A percentile compares a stretch with the other conserved stretches of the same genome.
phyloP scores from a whole-genome alignment of 2,329 filamentous ascomycete genomes.

The Colletotrichum orbiculare region DNA sequence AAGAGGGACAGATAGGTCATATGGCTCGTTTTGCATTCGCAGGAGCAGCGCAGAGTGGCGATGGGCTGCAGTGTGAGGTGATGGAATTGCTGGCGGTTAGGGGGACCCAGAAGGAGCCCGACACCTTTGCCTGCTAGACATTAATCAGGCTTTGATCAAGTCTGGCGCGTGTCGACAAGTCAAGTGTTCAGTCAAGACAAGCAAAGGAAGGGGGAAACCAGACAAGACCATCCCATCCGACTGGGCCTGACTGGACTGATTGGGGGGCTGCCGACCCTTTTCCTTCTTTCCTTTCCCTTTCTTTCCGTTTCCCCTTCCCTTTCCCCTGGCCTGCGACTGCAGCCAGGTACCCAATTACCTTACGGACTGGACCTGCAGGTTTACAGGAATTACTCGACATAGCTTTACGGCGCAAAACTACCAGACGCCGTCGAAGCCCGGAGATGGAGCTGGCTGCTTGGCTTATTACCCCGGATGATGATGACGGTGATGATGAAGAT shows the following conservation, averaged over 20 bases:
- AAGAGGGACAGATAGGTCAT: conserved; percentile 29
- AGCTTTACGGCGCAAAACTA: background rate
- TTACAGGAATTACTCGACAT: no score
- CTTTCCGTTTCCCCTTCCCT: no score
- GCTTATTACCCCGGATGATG: conserved; percentile 1
- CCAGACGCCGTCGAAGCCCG: background rate
- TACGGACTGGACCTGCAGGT: background rate
- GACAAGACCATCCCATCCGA: background rate
- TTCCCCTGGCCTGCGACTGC: no score
- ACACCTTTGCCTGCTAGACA: background rate
- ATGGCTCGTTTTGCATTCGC: background rate
- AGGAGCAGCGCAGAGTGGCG: conserved; percentile 29
- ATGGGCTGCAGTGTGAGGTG: conserved; percentile 15
- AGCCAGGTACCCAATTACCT: background rate
- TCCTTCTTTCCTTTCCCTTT: conserved; percentile 8
- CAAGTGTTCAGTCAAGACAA: background rate
- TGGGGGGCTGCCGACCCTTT: conserved; percentile 13
- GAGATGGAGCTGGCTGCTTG: background rate
- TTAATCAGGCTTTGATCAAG: background rate
- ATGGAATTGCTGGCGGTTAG: conserved; percentile 18
- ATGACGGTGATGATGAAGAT: background rate
- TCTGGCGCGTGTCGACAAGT: no score
- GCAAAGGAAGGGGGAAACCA: background rate
- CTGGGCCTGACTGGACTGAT: background rate
- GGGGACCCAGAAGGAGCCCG: conserved; percentile 14